phyloP scores from a whole-genome alignment of 2,329 filamentous ascomycete species.

The Tolypocladium tropicale region DNA sequence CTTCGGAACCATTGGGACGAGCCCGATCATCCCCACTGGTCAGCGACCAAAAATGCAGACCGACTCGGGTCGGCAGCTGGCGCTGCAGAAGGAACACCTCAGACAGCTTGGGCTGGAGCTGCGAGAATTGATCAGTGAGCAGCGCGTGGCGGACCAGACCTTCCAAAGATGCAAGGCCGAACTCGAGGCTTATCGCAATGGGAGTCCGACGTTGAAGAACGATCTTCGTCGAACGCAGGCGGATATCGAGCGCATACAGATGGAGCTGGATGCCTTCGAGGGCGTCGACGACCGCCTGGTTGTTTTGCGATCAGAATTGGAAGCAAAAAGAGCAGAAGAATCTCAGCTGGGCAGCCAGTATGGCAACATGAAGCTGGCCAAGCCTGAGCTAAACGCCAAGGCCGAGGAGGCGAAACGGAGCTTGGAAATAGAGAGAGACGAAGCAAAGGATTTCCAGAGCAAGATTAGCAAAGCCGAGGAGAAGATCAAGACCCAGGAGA shows the following conservation, averaged over 20 bases:
- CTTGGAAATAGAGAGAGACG: constrained; percentile 19
- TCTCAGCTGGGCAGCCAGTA: constrained; percentile 45
- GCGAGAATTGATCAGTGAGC: constrained; percentile 37
- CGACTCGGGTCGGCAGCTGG: constrained; percentile 58
- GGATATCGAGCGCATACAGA: constrained; percentile 36
- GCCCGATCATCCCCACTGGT: constrained; percentile 33
- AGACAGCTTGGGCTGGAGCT: constrained; percentile 46
- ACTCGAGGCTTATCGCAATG: constrained; percentile 30
- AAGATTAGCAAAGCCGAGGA: constrained; percentile 45
- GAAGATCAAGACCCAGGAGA: constrained; percentile 37
- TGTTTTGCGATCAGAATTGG: constrained; percentile 45
- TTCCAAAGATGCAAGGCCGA: constrained; percentile 37
- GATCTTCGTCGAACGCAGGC: constrained; percentile 51
- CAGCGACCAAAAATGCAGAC: constrained; percentile 66
- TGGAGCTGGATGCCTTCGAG: constrained; percentile 55
- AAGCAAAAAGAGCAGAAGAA: constrained; percentile 37
- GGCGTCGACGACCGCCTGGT: constrained; percentile 59
- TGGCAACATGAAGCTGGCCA: constrained; percentile 38
- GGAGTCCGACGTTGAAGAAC: constrained; percentile 33
- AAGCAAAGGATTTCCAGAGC: constrained; percentile 30
- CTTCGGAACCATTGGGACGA: constrained; percentile 29
- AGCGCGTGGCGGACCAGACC: constrained; percentile 34
- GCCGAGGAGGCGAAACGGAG: constrained; percentile 28
- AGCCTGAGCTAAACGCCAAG: constrained; percentile 34
- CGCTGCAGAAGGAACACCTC: constrained; percentile 36